Conservation (phyloP, 345 rosid genomes). For the Pistacia integerrima region DNA sequence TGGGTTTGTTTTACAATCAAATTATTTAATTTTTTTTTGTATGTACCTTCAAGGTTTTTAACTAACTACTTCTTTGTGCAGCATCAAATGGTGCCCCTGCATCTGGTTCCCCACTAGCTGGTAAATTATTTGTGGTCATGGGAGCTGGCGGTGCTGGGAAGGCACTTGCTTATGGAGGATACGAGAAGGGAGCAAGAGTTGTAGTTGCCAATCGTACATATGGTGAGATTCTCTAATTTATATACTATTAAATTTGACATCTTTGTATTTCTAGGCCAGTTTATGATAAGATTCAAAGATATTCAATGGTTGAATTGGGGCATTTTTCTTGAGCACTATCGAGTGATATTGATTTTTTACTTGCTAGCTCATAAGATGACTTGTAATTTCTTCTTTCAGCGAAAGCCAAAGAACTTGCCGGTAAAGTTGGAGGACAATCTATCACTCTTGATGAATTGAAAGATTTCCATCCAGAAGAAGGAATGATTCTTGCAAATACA, state of each 20-base stretch:
- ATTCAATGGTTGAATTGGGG: neutral
- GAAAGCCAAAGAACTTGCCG: conserved; percentile 55
- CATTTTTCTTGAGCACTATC: too few relatives aligned
- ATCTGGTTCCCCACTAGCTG: conserved; percentile 54
- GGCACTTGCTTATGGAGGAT: conserved; percentile 64
- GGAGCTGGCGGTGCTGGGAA: conserved; percentile 79
- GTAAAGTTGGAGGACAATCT: conserved; percentile 55
- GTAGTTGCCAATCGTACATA: conserved; percentile 59
- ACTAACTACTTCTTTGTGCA: conserved; percentile 17
- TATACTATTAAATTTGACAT: neutral
- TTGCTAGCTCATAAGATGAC: conserved; percentile 1
- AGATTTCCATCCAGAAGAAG: conserved; percentile 62
- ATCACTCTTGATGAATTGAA: conserved; percentile 47
- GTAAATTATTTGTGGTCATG: conserved; percentile 58
- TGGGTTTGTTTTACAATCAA: conserved; percentile 5
- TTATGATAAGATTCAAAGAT: neutral
- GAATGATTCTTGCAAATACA: conserved; percentile 66
- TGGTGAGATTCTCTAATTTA: conserved; percentile 33
- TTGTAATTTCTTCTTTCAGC: conserved; percentile 30
- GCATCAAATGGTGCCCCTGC: conserved; percentile 38
- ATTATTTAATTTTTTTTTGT: neutral
- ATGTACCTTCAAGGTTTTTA: neutral
- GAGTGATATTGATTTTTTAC: neutral
- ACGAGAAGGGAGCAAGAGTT: conserved; percentile 64
- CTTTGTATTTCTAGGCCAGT: neutral